Base-by-base conservation (phyloP, 768 basidiomycete species). In the Kwoniella heveanensis region DNA sequence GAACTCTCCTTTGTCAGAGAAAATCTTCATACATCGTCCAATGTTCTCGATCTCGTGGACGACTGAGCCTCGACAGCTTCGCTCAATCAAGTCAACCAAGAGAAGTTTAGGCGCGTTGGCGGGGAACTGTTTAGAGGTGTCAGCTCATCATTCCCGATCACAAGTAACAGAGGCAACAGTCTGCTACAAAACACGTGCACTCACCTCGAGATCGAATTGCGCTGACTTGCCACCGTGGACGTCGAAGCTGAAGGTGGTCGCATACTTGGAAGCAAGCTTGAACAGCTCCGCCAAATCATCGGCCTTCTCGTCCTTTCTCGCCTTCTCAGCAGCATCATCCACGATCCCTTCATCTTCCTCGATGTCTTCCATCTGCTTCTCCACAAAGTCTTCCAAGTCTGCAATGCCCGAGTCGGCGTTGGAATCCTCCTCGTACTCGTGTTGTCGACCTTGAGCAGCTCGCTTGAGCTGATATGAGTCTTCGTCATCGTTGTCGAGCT, bases 31-130 rank as follows among this genome's bases (percentile, higher is more conserved):
- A 80, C 92, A 95, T 57, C 94, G 88, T 2, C 85, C 85, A 74
- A 99, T 95, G 17, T 88, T 88, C 5, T 89, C 86, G 57, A 98
- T 91, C 79, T 97, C 90, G 57, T 92, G 90, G 61, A 99, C 83
- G 68, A 98, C 83, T 1, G 92, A 90, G 56, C 86, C 86, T 49
- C 87, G 84, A 80, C 94, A 97, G 12, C 88, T 86, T 57, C 88
- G 85, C 78, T 98, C 96, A 60, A 98, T 85, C 65, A 99, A 87
- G 51, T 93, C 95, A 52, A 98, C 92, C 47, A 99, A 85, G 22
- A 99, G 83, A 32, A 99, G 84, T 80, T 98, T 98, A 12, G 93
- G 93, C 77, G 92, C 88, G 71, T 90, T 87, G 48, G 89, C 85
- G 12, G 85, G 83, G 82, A 98, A 94, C 92, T 98, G 65, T n/a